Base-by-base conservation (phyloP, 2,329 filamentous ascomycete species). In the Samsoniella hepiali region DNA sequence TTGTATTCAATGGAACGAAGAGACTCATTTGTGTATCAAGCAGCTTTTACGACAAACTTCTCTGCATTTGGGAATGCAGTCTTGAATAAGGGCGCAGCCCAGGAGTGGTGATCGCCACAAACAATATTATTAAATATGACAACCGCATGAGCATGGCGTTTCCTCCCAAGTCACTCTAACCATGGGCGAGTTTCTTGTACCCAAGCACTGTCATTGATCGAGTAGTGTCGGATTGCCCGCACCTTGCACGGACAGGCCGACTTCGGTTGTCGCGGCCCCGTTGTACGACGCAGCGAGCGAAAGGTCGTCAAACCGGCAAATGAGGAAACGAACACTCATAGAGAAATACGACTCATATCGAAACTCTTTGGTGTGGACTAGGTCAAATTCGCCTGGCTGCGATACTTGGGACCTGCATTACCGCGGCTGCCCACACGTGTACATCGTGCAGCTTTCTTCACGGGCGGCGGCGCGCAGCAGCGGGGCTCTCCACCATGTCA, bases 1-100 rank as follows among this genome's bases (percentile, higher is more conserved):
- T 87, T 64, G 81, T 84, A 67, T 81, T 81, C 1, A 70, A 63
- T 31, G 69, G 71, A 59, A 68, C 64, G 0, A 63, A 65, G 4
- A 62, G 76, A 7, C 63, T 81, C 42, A 68, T 78, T 27, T 84
- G 87, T 68, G 78, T 92, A 1, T 90, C 88, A 29, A 91, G 88
- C 1, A 93, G 90, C 72, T 93, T 93, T 68, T 93, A 93, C 67
- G 90, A 93, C 73, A 85, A 82, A 70, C 73, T 88, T 53, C 70
- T 93, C 38, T 91, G 88, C 73, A 69, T 91, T 1, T 93, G 90
- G 90, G 73, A 79, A 50, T 73, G 58, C 32, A 45, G 50, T 32
- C 31, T 57, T 51, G 38, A 40, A 45, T 62, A 53, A 36, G 34
- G 38, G 27, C 15, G n/a, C 8, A n/a, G 32, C 9, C 29, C 31